phyloP scores from a whole-genome alignment of 768 basidiomycete species.

The Pholiota conissans region DNA sequence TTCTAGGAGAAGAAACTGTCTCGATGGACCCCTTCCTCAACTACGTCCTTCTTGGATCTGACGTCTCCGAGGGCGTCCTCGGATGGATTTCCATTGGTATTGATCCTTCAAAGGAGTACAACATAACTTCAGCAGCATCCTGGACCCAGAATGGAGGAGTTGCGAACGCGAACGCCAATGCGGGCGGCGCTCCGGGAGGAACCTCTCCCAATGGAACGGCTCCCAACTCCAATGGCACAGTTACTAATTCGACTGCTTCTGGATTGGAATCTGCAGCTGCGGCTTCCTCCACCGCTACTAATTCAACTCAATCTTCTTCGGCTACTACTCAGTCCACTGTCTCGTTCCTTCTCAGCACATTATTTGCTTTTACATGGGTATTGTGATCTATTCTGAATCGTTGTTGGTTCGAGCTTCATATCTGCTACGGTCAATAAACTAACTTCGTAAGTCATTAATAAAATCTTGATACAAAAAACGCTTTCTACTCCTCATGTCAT shows the following conservation, averaged over 20 bases:
- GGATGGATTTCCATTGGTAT: constrained; percentile 11
- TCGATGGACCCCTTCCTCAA: constrained; percentile 7
- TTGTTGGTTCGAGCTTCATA: background rate
- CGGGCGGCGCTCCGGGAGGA: background rate
- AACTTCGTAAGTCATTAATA: too few relatives aligned
- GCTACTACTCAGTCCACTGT: too few relatives aligned
- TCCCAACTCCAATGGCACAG: background rate
- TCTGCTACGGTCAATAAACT: too few relatives aligned
- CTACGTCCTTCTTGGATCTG: constrained; percentile 8
- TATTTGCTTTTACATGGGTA: background rate
- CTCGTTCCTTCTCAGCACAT: background rate
- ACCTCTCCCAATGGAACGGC: constrained; percentile 1
- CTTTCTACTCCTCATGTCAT: too few relatives aligned
- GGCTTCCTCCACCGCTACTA: too few relatives aligned
- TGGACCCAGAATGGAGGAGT: constrained; percentile 5
- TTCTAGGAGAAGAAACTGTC: constrained; percentile 6
- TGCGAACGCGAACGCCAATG: background rate
- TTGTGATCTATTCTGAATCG: background rate
- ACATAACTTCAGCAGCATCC: background rate
- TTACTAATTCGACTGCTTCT: too few relatives aligned
- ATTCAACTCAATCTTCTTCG: background rate
- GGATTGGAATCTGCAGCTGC: too few relatives aligned
- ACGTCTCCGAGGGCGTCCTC: constrained; percentile 6
- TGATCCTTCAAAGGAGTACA: constrained; percentile 2
- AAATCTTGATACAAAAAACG: too few relatives aligned